A percentile compares a stretch with the other conserved stretches of the same genome.
These are phyloP conservation scores for Exophiala phaeomuriformis DNA, from an alignment of 2,329 filamentous ascomycete species.

Conservation along the genomic window DNA sequence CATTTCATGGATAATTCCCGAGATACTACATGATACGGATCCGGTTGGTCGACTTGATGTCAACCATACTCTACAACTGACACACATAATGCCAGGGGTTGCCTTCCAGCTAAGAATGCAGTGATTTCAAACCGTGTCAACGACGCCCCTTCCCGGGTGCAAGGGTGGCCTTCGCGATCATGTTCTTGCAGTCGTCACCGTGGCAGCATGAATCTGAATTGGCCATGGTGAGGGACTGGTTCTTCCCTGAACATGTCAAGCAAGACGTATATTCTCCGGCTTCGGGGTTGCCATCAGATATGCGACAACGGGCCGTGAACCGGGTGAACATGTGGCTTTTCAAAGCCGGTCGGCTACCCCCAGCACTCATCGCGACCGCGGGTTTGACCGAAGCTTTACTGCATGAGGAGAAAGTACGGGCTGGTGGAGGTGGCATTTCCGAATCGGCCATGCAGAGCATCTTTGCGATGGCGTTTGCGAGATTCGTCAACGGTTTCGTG, in stretches of 20 bases:
- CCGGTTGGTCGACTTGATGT: too few relatives aligned
- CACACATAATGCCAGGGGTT: too few relatives aligned
- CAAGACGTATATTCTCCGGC: slow-evolving; percentile 14
- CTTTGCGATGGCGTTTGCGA: slow-evolving; percentile 27
- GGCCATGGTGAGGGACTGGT: slow-evolving; percentile 27
- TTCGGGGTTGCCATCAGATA: slow-evolving; percentile 13
- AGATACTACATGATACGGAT: too few relatives aligned
- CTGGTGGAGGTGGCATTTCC: slow-evolving; percentile 10
- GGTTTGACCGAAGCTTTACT: slow-evolving; percentile 24
- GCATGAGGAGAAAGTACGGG: slow-evolving; percentile 17
- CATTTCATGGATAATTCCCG: too few relatives aligned
- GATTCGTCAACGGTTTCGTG: slow-evolving; percentile 28
- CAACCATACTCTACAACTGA: too few relatives aligned
- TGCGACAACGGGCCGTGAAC: slow-evolving; percentile 23
- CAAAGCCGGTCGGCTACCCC: slow-evolving; percentile 20
- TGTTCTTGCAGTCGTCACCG: slow-evolving; percentile 18
- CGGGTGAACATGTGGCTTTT: slow-evolving; percentile 25
- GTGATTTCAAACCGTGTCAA: background rate
- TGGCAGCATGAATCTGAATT: slow-evolving; percentile 26
- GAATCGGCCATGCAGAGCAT: slow-evolving; percentile 26
- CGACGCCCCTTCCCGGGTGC: background rate
- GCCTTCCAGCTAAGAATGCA: background rate
- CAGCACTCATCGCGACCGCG: slow-evolving; percentile 23
- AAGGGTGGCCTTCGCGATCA: background rate
- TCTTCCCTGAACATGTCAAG: slow-evolving; percentile 21